These are phyloP conservation scores for Phanerodontia chrysosporium DNA, from an alignment of 768 basidiomycete species.

Conservation along the genomic window DNA sequence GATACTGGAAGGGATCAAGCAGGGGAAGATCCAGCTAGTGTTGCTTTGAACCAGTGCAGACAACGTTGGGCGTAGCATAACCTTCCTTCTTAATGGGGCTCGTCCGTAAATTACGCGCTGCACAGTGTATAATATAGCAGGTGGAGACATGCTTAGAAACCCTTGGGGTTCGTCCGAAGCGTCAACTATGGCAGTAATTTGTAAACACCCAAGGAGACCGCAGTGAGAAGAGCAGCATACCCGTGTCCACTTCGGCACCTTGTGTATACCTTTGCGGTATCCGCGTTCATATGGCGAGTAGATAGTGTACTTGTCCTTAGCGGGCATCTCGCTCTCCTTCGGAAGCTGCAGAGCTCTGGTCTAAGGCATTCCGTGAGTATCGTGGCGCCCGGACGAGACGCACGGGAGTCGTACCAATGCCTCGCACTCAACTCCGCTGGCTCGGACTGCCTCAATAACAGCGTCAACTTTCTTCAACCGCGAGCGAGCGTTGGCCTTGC, in stretches of 20 bases:
- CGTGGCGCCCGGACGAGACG: neutral
- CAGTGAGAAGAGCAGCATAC: conserved; percentile 40
- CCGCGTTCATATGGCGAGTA: conserved; percentile 67
- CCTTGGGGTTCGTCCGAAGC: conserved; percentile 82
- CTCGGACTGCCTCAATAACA: conserved; percentile 83
- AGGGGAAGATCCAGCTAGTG: conserved; percentile 77
- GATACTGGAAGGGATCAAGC: conserved; percentile 57
- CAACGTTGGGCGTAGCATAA: neutral
- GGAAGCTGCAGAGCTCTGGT: conserved; percentile 75
- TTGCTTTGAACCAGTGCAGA: conserved; percentile 48
- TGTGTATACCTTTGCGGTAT: conserved; percentile 94
- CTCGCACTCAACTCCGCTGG: conserved; percentile 74
- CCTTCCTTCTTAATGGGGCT: neutral
- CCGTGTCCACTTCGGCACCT: conserved; percentile 95
- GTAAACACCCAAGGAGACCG: neutral
- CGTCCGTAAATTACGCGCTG: conserved; percentile 2
- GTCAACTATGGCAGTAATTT: conserved; percentile 55
- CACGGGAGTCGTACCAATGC: conserved; percentile 57
- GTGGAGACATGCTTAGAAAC: conserved; percentile 57
- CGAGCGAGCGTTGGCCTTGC: conserved; percentile 87
- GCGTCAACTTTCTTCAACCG: conserved; percentile 90
- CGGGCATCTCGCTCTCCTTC: conserved; percentile 88
- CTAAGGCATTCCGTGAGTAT: conserved; percentile 34
- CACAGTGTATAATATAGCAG: conserved; percentile 9
- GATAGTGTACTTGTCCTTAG: conserved; percentile 93